Evolutionary conservation across 345 rosid genomes (phyloP), one percentile per base, ranked within the genome.

Genomic region (Gossypium stocksii): DNA sequence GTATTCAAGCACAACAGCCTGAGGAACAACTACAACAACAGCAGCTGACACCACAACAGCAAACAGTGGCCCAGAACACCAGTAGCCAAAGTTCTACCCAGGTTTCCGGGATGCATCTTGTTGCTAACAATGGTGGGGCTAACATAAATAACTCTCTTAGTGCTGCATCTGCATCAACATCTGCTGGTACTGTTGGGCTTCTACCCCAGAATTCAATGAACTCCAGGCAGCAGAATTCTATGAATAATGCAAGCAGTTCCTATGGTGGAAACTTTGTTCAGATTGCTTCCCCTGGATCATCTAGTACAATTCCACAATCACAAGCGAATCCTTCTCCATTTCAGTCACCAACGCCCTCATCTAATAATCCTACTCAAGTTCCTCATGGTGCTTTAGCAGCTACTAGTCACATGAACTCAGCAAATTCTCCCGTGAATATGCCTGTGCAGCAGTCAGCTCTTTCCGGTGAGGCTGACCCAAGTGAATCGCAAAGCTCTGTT

Each of bases 141-240:
- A 76, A 76, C 78, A 87, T 82, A 75, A 90, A 87, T 86, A 90
- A 86, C 80, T 74, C 89, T 16, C 84, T 83, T 70, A 89, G 76
- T 64, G 46, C 87, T 34, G 88, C 84, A 57, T 82, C 96, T 74
- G 83, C 87, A 57, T 80, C 97, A 63, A 81, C 91, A 44, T 82
- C 97, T 74, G 77, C 91, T 51, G 88, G 91, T 79, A 82, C 97
- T 45, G 89, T 91, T 8, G 97, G 97, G 73, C 89, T 93, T 73
- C 89, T 93, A 77, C 97, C 88, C 80, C 99, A 95, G 83, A 94
- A 87, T 60, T 91, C 98, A 9, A 87, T 92, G 91, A 94, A 89
- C 75, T 80, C 89, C 48, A 86, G 97, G 82, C 93, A 91, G 66
- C 98, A 95, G 64, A 90, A 70, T 73, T 80, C 93, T 41, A 80